Percentiles rank a stretch among this genome's conserved stretches.
phyloP scores from a whole-genome alignment of 2,329 filamentous ascomycete species.

The Acephala macrosclerotiorum region DNA sequence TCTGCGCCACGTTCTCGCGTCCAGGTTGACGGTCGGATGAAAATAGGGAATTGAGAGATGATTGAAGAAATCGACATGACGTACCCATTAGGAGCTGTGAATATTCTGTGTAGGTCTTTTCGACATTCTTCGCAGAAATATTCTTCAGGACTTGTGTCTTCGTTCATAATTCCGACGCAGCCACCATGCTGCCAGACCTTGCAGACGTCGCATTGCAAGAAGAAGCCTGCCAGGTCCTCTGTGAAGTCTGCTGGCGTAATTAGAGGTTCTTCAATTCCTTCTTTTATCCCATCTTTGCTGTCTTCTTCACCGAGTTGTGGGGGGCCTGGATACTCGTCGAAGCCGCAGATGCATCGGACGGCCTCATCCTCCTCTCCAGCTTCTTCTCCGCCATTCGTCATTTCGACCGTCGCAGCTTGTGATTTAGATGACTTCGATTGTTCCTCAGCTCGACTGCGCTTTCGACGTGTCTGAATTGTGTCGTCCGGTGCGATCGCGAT shows the following conservation, averaged over 20 bases:
- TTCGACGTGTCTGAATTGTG: slow-evolving; percentile 76
- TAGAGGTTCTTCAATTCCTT: slow-evolving; percentile 62
- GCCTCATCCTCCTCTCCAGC: slow-evolving; percentile 87
- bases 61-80: slow-evolving; percentile 48
- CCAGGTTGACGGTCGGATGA: slow-evolving; percentile 35
- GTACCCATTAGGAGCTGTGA: slow-evolving; percentile 84
- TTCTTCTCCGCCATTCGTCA: slow-evolving; percentile 70
- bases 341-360: slow-evolving; percentile 93
- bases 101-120: slow-evolving; percentile 88
- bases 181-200: slow-evolving; percentile 99
- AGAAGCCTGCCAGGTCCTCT: slow-evolving; percentile 88
- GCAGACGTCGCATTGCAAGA: slow-evolving; percentile 97
- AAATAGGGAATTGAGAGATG: slow-evolving; percentile 27
- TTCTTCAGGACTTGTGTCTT: slow-evolving; percentile 90
- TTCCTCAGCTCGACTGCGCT: slow-evolving; percentile 66
- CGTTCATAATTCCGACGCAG: slow-evolving; percentile 96
- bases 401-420: slow-evolving; percentile 54
- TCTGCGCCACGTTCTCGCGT: slow-evolving; percentile 45
- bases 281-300: slow-evolving; percentile 59
- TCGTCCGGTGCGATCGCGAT: slow-evolving; percentile 61
- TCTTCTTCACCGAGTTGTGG: slow-evolving; percentile 64
- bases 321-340: slow-evolving; percentile 92
- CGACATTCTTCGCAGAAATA: slow-evolving; percentile 98
- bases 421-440: slow-evolving; percentile 47
- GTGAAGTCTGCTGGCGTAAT: slow-evolving; percentile 64